Percentiles rank a stretch among this genome's conserved stretches.
These are phyloP conservation scores for Apophysomyces trapeziformis DNA, from an alignment of 371 early-diverging fungal species.

Conservation along the genomic window DNA sequence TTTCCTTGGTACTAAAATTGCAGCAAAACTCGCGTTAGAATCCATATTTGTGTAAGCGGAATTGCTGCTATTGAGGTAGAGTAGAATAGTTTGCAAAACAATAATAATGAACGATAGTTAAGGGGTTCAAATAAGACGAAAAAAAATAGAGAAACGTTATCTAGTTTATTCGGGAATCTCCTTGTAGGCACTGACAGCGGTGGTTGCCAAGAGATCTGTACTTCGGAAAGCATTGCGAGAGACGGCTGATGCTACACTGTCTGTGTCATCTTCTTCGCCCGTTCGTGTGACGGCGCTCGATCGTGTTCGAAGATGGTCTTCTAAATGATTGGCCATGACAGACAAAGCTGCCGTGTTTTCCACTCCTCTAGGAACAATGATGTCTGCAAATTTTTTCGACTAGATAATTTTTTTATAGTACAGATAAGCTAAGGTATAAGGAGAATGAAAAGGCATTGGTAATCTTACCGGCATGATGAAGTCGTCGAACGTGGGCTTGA, in stretches of 20 bases:
- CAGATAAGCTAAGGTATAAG: no score
- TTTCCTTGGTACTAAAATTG: no score
- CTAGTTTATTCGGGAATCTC: conserved; percentile 41
- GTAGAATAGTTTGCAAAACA: no score
- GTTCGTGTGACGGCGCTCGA: background rate
- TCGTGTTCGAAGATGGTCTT: conserved; percentile 51
- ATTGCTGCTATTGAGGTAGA: no score
- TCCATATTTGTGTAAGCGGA: no score
- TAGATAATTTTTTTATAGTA: conserved; percentile 18
- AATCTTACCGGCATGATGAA: conserved; percentile 71
- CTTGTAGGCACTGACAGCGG: conserved; percentile 40
- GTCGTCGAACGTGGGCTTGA: conserved; percentile 87
- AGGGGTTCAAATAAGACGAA: background rate
- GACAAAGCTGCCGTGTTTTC: conserved; percentile 78
- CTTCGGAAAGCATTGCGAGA: conserved; percentile 20
- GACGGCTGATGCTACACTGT: conserved; percentile 8
- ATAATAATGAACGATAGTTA: no score
- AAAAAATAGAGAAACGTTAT: background rate
- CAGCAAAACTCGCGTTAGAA: no score
- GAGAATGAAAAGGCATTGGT: no score
- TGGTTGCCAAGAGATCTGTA: conserved; percentile 32
- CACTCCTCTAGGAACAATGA: conserved; percentile 85
- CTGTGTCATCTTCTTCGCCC: conserved; percentile 3
- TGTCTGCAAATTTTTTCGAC: conserved; percentile 85
- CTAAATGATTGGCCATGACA: conserved; percentile 68